Evolutionary conservation across 2,329 filamentous ascomycete genomes (phyloP), one percentile per base, ranked within the genome.

Genomic region (Ophiognomonia clavigignenti-juglandacearum): DNA sequence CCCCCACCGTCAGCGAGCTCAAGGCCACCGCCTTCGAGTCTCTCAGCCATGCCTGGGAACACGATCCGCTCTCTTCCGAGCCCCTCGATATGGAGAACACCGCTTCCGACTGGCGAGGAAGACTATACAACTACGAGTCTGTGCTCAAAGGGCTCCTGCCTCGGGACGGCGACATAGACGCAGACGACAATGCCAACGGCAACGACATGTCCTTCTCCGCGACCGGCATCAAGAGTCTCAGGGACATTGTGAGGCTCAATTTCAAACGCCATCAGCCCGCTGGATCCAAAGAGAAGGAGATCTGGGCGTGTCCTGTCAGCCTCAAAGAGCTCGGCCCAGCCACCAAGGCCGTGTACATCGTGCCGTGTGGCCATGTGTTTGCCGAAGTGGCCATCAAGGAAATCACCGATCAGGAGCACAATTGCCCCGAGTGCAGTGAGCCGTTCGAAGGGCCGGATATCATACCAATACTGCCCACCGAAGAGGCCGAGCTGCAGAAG

Each of bases 281-380:
- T 1, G 60, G 59, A 4, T 64, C 67, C 32, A 69, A 71, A 4
- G 65, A 64, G 26, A 75, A 72, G 55, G 79, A 84, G 58, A 77
- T 74, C 48, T 91, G 85, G 78, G 78, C 88, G 23, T 98, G 93
- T 60, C 91, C 92, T 0, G 79, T 97, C 45, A 95, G 91, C 2
- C 80, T 86, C 58, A 95, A 95, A 63, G 83, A 86, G 62, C 69
- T 98, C 20, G 93, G 93, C 0, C 83, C 90, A 0, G 75, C 75
- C 5, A 83, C 85, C 14, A 92, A 85, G 65, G 77, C 89, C 1
- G 88, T 95, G 2, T 98, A 97, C 59, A 60, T 98, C 3, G 88
- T 97, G 4, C 93, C 93, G 0, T 98, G 93, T 59, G 95, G 93
- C 0, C 95, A 98, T 71, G 91, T 88, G 1, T 97, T 97, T 66